Conservation (phyloP, 257 asterid genomes). For the Plantago elongata region DNA sequence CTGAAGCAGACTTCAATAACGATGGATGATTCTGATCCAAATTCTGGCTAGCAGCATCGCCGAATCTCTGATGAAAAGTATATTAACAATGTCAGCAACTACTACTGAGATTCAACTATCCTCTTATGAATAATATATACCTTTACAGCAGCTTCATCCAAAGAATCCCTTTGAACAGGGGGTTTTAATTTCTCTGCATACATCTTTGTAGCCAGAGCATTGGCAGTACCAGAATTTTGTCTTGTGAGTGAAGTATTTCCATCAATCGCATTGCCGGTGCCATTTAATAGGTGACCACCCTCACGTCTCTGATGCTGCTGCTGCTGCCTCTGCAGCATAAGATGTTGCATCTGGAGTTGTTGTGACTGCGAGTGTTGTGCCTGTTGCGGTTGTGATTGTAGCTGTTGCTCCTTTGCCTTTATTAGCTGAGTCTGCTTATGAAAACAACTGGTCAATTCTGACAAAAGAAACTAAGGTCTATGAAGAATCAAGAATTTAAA, state of each 20-base stretch:
- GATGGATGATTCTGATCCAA: slow-evolving; percentile 91
- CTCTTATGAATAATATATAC: slow-evolving; percentile 27
- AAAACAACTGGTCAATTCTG: too few species aligned
- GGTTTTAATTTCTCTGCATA: slow-evolving; percentile 81
- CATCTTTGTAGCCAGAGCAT: slow-evolving; percentile 79
- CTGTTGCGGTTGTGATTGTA: slow-evolving; percentile 54
- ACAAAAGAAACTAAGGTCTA: slow-evolving; percentile 60
- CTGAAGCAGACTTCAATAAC: slow-evolving; percentile 78
- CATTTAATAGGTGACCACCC: slow-evolving; percentile 76
- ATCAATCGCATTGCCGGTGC: slow-evolving; percentile 72
- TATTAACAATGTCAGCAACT: slow-evolving; percentile 18
- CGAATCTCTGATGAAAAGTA: slow-evolving; percentile 79
- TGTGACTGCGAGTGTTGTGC: slow-evolving; percentile 55
- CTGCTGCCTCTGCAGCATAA: slow-evolving; percentile 38
- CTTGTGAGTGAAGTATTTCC: slow-evolving; percentile 78
- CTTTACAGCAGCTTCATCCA: slow-evolving; percentile 91
- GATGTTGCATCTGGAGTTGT: slow-evolving; percentile 58
- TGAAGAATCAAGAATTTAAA: slow-evolving; percentile 55
- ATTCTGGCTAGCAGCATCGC: slow-evolving; percentile 69
- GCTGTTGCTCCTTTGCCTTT: slow-evolving; percentile 37
- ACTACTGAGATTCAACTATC: background rate
- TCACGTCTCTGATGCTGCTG: slow-evolving; percentile 34
- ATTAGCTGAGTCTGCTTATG: slow-evolving; percentile 67
- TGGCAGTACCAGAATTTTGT: slow-evolving; percentile 83
- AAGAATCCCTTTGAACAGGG: slow-evolving; percentile 73